Evolutionary conservation across 2,329 filamentous ascomycete species (phyloP).

Genomic region (Akanthomyces dipterigenus): DNA sequence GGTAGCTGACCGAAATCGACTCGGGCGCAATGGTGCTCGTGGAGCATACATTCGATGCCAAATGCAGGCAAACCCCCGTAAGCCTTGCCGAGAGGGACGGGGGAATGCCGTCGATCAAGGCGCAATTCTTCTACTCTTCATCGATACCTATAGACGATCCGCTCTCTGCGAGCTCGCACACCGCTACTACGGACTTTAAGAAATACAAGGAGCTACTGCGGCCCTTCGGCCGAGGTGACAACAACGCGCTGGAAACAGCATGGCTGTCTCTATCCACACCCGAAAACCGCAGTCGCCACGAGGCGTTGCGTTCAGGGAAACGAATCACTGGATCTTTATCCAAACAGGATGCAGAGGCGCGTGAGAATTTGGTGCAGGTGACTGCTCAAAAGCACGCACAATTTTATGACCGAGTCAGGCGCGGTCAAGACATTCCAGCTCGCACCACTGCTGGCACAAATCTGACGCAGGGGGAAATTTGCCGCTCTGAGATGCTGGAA

Average conservation of each 20-base stretch:
- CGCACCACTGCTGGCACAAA: background rate
- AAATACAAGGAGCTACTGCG: constrained; percentile 56
- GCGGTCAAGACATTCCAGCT: constrained; percentile 20
- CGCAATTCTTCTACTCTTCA: constrained; percentile 83
- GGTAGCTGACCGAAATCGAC: constrained; percentile 7
- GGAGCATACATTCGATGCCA: constrained; percentile 52
- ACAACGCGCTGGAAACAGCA: constrained; percentile 68
- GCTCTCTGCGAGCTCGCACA: constrained; percentile 57
- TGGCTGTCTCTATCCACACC: constrained; percentile 59
- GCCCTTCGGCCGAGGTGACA: constrained; percentile 74
- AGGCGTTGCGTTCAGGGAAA: constrained; percentile 21
- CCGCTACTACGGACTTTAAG: constrained; percentile 43
- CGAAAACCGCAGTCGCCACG: constrained; percentile 42
- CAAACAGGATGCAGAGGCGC: constrained; percentile 29
- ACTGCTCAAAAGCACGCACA: constrained; percentile 40
- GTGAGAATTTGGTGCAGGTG: constrained; percentile 33
- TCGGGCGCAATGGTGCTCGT: constrained; percentile 2
- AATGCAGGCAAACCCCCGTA: constrained; percentile 49
- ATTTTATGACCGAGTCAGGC: constrained; percentile 36
- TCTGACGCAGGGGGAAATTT: background rate
- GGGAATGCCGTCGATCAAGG: constrained; percentile 51
- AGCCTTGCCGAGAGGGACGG: constrained; percentile 32
- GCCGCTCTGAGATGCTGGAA: background rate
- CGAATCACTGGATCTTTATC: constrained; percentile 20
- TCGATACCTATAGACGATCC: constrained; percentile 81